Conservation (phyloP, 768 basidiomycete genomes). For the Phlebiopsis flavidoalba region DNA sequence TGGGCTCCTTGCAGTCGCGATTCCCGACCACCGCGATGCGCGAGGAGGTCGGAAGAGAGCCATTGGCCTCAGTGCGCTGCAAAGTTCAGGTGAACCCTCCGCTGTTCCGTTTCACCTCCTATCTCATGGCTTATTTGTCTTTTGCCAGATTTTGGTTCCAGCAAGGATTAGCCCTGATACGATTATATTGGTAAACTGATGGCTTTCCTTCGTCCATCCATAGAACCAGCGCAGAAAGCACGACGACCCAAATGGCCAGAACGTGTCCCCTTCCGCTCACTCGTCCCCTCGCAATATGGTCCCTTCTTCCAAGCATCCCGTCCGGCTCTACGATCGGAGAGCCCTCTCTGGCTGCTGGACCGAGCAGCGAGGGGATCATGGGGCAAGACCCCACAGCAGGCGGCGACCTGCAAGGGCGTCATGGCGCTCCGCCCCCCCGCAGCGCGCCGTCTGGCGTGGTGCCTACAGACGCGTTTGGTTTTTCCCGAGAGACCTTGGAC, state of each 20-base stretch:
- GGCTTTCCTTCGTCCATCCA: conserved; percentile 18
- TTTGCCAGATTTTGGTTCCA: conserved; percentile 85
- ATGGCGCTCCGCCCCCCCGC: conserved; percentile 9
- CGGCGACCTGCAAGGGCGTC: conserved; percentile 7
- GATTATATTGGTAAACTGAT: conserved; percentile 10
- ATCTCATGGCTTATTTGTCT: conserved; percentile 6
- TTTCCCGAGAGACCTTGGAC: conserved; percentile 16
- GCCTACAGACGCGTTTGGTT: conserved; percentile 11
- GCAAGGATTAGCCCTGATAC: conserved; percentile 31
- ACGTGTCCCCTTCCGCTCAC: conserved; percentile 44
- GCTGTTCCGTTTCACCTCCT: neutral
- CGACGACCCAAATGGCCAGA: conserved; percentile 66
- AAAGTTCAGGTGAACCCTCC: conserved; percentile 74
- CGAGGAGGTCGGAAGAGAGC: conserved; percentile 82
- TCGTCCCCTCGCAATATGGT: conserved; percentile 53
- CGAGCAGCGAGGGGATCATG: conserved; percentile 6
- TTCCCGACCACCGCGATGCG: conserved; percentile 86
- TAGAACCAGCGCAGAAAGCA: conserved; percentile 90
- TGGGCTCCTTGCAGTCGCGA: conserved; percentile 52
- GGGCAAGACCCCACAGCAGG: conserved; percentile 4
- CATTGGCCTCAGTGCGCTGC: conserved; percentile 83
- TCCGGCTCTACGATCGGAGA: conserved; percentile 14
- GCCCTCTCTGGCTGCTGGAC: conserved; percentile 5
- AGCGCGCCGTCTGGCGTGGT: conserved; percentile 16
- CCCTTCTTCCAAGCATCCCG: conserved; percentile 48